A percentile compares a stretch with the other conserved stretches of the same genome.
Evolutionary conservation across 2,329 filamentous ascomycete species (phyloP).

Genomic region (Acarospora socialis): DNA sequence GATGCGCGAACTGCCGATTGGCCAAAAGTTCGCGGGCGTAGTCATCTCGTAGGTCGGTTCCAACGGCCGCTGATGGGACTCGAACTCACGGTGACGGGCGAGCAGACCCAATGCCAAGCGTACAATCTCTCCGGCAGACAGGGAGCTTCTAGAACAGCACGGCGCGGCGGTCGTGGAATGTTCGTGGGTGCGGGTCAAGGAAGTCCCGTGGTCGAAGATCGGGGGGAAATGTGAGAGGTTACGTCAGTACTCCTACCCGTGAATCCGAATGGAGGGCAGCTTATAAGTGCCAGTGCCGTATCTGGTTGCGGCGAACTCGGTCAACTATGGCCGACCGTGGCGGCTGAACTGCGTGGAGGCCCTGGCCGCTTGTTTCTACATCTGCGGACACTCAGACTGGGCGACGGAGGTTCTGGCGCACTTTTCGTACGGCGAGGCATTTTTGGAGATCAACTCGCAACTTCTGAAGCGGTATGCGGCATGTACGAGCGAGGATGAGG

Average conservation of each 20-base stretch:
- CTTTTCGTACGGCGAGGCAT: constrained; percentile 79
- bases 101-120: constrained; percentile 72
- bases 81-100: constrained; percentile 1
- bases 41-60: constrained; percentile 54
- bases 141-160: constrained; percentile 66
- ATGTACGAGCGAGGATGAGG: constrained; percentile 62
- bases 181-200: constrained; percentile 83
- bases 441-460: constrained; percentile 77
- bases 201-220: constrained; percentile 82
- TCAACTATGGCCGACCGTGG: constrained; percentile 96
- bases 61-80: constrained; percentile 1
- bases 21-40: constrained; percentile 81
- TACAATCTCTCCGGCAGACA: constrained; percentile 70
- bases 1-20: constrained; percentile 84
- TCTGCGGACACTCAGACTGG: constrained; percentile 87
- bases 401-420: constrained; percentile 67
- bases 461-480: constrained; percentile 73
- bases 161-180: constrained; percentile 95
- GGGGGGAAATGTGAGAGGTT: constrained; percentile 86
- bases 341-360: constrained; percentile 92
- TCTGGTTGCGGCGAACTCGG: constrained; percentile 87
- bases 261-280: neutral
- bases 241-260: constrained; percentile 23
- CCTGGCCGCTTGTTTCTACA: constrained; percentile 79
- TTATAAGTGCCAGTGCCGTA: constrained; percentile 52